Evolutionary conservation across 441 rosid species (phyloP).

Genomic region (Arabidopsis lyrata): DNA sequence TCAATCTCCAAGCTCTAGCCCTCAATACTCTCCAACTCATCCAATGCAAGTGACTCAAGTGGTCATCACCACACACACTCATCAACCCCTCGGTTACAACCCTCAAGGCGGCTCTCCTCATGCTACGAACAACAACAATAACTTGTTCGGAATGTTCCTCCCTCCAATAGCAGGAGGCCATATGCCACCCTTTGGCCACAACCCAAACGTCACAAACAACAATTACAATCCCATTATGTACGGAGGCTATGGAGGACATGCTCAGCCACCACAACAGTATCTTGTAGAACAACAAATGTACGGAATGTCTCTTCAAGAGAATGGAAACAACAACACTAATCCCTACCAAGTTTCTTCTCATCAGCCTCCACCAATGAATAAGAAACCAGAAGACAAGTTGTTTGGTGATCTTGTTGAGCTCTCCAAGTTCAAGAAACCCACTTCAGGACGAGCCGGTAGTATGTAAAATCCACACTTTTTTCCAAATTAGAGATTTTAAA

Average conservation of each 20-base stretch:
- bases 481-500: slow-evolving; percentile 19
- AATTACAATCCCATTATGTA: slow-evolving; percentile 23
- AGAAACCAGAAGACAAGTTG: slow-evolving; percentile 91
- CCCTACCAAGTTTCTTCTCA: slow-evolving; percentile 51
- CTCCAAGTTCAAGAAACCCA: slow-evolving; percentile 71
- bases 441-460: slow-evolving; percentile 77
- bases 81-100: slow-evolving; percentile 62
- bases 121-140: slow-evolving; percentile 40
- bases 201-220: slow-evolving; percentile 35
- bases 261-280: slow-evolving; percentile 49
- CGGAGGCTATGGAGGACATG: slow-evolving; percentile 52
- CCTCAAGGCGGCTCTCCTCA: slow-evolving; percentile 53
- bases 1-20: slow-evolving; percentile 69
- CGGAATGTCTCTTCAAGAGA: slow-evolving; percentile 76
- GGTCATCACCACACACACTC: slow-evolving; percentile 59
- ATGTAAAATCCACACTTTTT: slow-evolving; percentile 53
- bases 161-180: slow-evolving; percentile 57
- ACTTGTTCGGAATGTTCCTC: slow-evolving; percentile 66
- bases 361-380: slow-evolving; percentile 53
- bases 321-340: slow-evolving; percentile 49
- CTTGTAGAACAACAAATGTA: slow-evolving; percentile 77
- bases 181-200: slow-evolving; percentile 36
- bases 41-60: slow-evolving; percentile 73
- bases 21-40: slow-evolving; percentile 57
- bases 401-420: slow-evolving; percentile 95